phyloP scores from a whole-genome alignment of 495 filamentous ascomycete species.

The Penicillium argentinense region DNA sequence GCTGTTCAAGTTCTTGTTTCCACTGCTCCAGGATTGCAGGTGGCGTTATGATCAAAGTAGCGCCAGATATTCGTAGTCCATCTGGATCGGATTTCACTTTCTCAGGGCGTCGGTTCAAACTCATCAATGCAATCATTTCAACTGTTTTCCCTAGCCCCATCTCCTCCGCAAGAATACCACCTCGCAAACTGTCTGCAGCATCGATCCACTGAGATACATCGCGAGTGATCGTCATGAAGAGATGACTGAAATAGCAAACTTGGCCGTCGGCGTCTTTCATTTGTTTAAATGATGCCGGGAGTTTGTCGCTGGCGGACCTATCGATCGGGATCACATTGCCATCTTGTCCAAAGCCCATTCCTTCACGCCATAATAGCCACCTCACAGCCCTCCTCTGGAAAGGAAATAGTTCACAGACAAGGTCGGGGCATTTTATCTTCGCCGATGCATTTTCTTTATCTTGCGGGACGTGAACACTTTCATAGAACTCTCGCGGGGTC shows the following conservation, averaged over 20 bases:
- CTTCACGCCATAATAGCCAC: slow-evolving; percentile 67
- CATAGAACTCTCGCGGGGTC: slow-evolving; percentile 64
- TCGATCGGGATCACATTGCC: slow-evolving; percentile 25
- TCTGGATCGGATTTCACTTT: slow-evolving; percentile 24
- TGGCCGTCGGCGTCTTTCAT: slow-evolving; percentile 51
- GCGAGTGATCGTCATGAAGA: slow-evolving; percentile 61
- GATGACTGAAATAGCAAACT: slow-evolving; percentile 58
- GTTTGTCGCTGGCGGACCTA: slow-evolving; percentile 11
- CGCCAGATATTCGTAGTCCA: slow-evolving; percentile 39
- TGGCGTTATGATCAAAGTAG: slow-evolving; percentile 88
- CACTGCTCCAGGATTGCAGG: slow-evolving; percentile 81
- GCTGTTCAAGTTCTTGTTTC: slow-evolving; percentile 72
- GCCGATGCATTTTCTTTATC: slow-evolving; percentile 36
- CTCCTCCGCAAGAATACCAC: slow-evolving; percentile 83
- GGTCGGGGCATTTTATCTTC: slow-evolving; percentile 37
- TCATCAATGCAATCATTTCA: slow-evolving; percentile 78
- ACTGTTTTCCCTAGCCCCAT: slow-evolving; percentile 97
- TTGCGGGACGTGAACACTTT: slow-evolving; percentile 59
- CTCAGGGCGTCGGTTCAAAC: slow-evolving; percentile 51
- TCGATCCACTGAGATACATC: slow-evolving; percentile 49
- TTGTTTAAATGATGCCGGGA: slow-evolving; percentile 35
- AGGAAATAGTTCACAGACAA: slow-evolving; percentile 60
- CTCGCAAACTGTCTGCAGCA: slow-evolving; percentile 38
- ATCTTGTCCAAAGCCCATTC: slow-evolving; percentile 37
- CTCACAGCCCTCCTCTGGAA: slow-evolving; percentile 71